Evolutionary conservation across 1,284 basidiomycete genomes (phyloP), one percentile per base, ranked within the genome.

Genomic region (Paramarasmius palmivorus): DNA sequence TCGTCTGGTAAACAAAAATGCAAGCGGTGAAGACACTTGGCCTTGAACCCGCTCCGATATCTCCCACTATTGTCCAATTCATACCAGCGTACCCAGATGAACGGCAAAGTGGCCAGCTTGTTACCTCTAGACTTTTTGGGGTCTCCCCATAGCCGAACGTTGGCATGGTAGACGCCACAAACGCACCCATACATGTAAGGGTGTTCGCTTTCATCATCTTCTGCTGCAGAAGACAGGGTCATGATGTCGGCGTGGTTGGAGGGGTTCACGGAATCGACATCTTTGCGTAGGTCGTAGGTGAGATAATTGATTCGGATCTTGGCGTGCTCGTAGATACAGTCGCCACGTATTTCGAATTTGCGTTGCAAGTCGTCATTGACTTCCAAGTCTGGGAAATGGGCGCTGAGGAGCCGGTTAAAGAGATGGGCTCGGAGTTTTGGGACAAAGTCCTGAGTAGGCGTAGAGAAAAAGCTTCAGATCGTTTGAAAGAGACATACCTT

Each of bases 231-330:
- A 5, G 44, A 20, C 2, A 53, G 45, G 4, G 19, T n/a, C 23
- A 53, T 39, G 8, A 53, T 20, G 41, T 53, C 35, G 8, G 52
- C 36, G 34, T 41, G 52, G 3, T 22, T 39, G 8, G 44, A 45
- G 17, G 52, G 44, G 22, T 53, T 53, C 5, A 47, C n/a, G 15
- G 45, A 39, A n/a, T 53, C 42, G 14, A 12, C 22, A 9, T 32
- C 22, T 6, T 36, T 44, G 19, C 52, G 56, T n/a, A 62, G 48
- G 45, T 65, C 57, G 36, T 66, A 66, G 2, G 58, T 61, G 2
- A 63, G 65, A 34, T 54, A 67, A 53, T 64, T 56, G 26, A 61
- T 38, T 5, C 49, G 52, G 15, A 52, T 17, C 35, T 45, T 42
- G 20, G 59, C 49, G 50, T 65, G 63, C 1, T 34, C 41, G 40